Base-by-base conservation (phyloP, 2,329 filamentous ascomycete species). In the Colletotrichum chrysophilum region DNA sequence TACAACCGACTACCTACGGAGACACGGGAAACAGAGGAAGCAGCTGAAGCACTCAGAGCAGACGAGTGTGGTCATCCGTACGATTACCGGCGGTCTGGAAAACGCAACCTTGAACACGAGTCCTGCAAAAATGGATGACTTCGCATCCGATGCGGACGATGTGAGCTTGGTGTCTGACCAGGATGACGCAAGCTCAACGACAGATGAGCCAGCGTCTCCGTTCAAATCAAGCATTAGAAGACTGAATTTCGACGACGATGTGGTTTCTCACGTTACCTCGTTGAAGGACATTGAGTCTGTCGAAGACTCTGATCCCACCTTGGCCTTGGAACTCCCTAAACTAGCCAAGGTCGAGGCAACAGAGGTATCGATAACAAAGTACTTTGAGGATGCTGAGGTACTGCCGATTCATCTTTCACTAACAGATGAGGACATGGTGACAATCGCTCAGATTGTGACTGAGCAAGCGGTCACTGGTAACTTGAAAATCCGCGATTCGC, bases 361-460 rank as follows among this genome's bases (percentile, higher is more conserved):
- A 9, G 89, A 91, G 60, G 80, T 89, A 12, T 83, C 91, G 0
- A 83, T 93, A 18, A 83, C 87, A 5, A 88, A 86, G 62, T 91
- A 91, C 78, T 92, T 93, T 78, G 88, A 89, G 3, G 90, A 92
- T 28, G 89, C 90, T 7, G 90, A 93, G 78, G 91, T 91, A 12
- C 82, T 88, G 2, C 82, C 83, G 36, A 79, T 88, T 12, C 86
- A 89, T 28, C 80, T 88, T 28, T 83, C 86, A 12, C 81, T 89
- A 18, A 84, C 87, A 2, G 91, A 93, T 70, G 89, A 91, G 4
- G 92, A 94, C 55, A 87, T 91, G 74, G 91, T 95, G 38, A 90
- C 91, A 67, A 88, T 94, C 30, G 93, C 93, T 0, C 94, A 95
- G 79, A 90, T 95, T 48, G 84, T 95, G n/a, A 93, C 92, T 3